Base-by-base conservation (phyloP, 169 alveolate species). In the Plasmodium relictum region DNA sequence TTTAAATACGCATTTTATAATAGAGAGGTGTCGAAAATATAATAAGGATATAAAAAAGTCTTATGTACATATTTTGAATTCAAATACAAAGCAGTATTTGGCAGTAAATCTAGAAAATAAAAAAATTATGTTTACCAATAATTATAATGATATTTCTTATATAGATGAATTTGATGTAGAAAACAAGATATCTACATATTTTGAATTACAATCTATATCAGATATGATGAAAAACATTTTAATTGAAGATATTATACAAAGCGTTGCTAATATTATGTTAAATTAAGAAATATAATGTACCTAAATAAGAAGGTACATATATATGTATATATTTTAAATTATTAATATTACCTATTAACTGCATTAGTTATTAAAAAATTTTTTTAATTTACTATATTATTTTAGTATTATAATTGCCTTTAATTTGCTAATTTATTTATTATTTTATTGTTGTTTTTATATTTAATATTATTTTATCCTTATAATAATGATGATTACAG, bases 161-260 rank as follows among this genome's bases (percentile, higher is more conserved):
- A 24, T 24, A 26, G 89, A 76, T 63, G 61, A 76, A 42, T 0
- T 20, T 14, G 63, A 63, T 45, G 58, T 16, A 37, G 24, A 65
- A 31, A 22, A 76, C 42, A 45, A 42, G 41, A 20, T 76, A 24
- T 76, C 71, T 20, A 76, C 89, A 39, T 76, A 76, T 68, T 76
- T 76, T 48, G 76, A 76, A 56, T 68, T 76, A 58, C 89, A 76
- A 10, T 63, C 89, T 18, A 63, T 58, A 76, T 24, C 89, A 9
- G 89, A 76, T 68, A 50, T 63, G 74, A 76, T 76, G 89, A 76
- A 76, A 63, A 76, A 69, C 37, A 54, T 63, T 16, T 45, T 76
- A 41, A 50, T 65, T 18, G 73, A 76, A 14, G 89, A 76, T 41
- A 58, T 76, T 37, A 66, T 76, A 10, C 78, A 76, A 31, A 63